Evolutionary conservation across 768 basidiomycete species (phyloP), one percentile per base, ranked within the genome.

Genomic region (Glaciozyma antarctica): DNA sequence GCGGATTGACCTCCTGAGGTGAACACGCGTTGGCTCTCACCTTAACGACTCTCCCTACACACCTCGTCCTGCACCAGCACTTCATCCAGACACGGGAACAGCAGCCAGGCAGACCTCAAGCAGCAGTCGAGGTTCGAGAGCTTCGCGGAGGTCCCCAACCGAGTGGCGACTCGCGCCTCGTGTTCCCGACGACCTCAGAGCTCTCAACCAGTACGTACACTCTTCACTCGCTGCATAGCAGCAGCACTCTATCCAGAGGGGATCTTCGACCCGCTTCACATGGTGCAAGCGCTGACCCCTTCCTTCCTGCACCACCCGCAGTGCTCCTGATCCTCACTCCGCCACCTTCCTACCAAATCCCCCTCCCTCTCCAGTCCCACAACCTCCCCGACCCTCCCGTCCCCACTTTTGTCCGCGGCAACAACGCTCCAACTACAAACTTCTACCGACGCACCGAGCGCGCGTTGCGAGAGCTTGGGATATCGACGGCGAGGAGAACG

Each of bases 241-340:
- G 5, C 4, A 32, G 32, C 32, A 32, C 32, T 9, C 32, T 9
- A n/a, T 32, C 32, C 32, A 32, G 4, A 32, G 32, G n/a, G 32
- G 5, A 32, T 9, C 32, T 7, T 41, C 38, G 38, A 41, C 10
- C 38, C 13, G 12, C 38, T 41, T 12, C 12, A 41, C 38, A 2
- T 13, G 12, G 2, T 13, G 51, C 51, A 16, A 28, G 24, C 9
- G 3, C 51, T 52, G 30, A 52, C 51, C 26, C 51, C 51, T 52
- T 30, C 26, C 26, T 52, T 30, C 26, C 51, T 52, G 5, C 24
- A 5, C 51, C 51, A 5, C 26, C 30, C 9, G 28, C 26, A 26
- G 65, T 69, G 67, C 53, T 13, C 4, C 58, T 69, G 9, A 53
- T 48, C 2, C 61, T 69, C 22, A 55, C 45, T 15, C 64, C 67